Evolutionary conservation across 2,329 filamentous ascomycete species (phyloP).

Genomic region (Talaromyces albobiverticillius): DNA sequence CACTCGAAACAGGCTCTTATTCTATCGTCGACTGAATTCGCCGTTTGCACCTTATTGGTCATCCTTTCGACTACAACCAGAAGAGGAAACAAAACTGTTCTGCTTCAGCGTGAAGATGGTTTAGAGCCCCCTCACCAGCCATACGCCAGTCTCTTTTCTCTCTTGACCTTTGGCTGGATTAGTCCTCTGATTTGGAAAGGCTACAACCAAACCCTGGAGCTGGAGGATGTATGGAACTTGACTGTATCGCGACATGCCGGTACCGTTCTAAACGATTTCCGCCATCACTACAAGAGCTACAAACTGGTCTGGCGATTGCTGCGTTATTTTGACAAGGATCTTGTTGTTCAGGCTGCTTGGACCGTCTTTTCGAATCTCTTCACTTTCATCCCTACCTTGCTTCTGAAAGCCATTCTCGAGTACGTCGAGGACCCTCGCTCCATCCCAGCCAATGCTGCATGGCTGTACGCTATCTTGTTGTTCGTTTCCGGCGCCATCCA

Average conservation of each 20-base stretch:
- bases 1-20: slow-evolving; percentile 60
- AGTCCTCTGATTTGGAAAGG: slow-evolving; percentile 86
- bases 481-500: slow-evolving; percentile 79
- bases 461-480: slow-evolving; percentile 91
- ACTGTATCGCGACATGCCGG: slow-evolving; percentile 84
- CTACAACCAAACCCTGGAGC: slow-evolving; percentile 78
- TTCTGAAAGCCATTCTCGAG: slow-evolving; percentile 86
- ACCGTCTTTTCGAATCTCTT: slow-evolving; percentile 77
- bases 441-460: slow-evolving; percentile 81
- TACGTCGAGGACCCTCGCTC: slow-evolving; percentile 81
- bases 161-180: slow-evolving; percentile 86
- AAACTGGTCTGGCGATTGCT: slow-evolving; percentile 76
- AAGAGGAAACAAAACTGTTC: slow-evolving; percentile 85
- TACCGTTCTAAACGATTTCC: slow-evolving; percentile 74
- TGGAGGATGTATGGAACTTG: slow-evolving; percentile 89
- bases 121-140: slow-evolving; percentile 85
- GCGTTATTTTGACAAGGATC: slow-evolving; percentile 74
- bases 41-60: slow-evolving; percentile 70
- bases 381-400: slow-evolving; percentile 85
- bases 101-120: slow-evolving; percentile 84
- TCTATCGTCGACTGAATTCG: slow-evolving; percentile 71
- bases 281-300: slow-evolving; percentile 78
- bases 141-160: slow-evolving; percentile 80
- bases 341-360: slow-evolving; percentile 76
- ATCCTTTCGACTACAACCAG: slow-evolving; percentile 75